Evolutionary conservation across 306 rosid genomes (phyloP), one percentile per base, ranked within the genome.

Genomic region (Neltuma alba): DNA sequence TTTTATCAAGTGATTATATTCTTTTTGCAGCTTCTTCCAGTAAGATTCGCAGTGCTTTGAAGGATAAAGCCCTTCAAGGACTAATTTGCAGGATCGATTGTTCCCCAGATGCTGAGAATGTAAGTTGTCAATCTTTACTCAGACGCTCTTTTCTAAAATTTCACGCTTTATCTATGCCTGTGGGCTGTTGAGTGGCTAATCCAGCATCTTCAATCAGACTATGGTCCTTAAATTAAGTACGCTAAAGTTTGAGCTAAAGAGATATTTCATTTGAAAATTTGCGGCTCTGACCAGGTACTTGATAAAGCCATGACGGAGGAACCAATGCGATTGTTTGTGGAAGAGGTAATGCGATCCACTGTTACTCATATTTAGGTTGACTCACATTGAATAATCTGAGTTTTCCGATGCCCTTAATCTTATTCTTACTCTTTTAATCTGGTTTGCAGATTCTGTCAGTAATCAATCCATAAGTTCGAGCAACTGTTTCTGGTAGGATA

Each of bases 251-350:
- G 69, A 57, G 72, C 62, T 76, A 41, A n/a, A 6, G 31, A 62
- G 37, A 69, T n/a, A 0, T 21, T 66, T 70, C 40, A 70, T 73
- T 84, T 52, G 28, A 73, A 67, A 61, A 52, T 71, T 78, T 70
- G 65, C 58, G 74, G 54, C 74, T 54, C n/a, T 78, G 14, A 40
- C 74, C 69, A 94, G 97, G 97, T 89, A 81, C 91, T 92, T 74
- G 98, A 88, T 74, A 91, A 85, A 80, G 97, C 97, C 31, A 89
- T 92, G 93, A 88, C 76, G 25, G 83, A 78, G 65, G 97, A 92
- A 84, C 83, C 68, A 60, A 89, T 92, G 83, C 77, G 83, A 55
- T 15, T 84, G 72, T 82, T 94, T 75, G 85, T 90, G 6, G 88
- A 89, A 76, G 89, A 94, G 97, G 98, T 92, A 87, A 62, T 69